phyloP scores from a whole-genome alignment of 1,284 basidiomycete species.

The Peniophora sp. region DNA sequence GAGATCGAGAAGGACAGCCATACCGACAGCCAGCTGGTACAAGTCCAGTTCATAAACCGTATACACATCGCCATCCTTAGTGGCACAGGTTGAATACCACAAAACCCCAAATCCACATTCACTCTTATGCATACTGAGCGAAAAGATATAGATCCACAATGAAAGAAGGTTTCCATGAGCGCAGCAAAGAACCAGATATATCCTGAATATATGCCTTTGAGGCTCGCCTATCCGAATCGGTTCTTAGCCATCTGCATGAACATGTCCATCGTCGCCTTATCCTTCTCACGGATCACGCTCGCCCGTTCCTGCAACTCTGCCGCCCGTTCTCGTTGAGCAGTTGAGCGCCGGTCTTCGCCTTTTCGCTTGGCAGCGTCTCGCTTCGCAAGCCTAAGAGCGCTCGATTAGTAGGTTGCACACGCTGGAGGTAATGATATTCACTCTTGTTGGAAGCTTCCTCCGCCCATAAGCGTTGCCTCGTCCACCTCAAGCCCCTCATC shows the following conservation, averaged over 20 bases:
- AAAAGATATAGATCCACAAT: no score
- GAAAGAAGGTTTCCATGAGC: no score
- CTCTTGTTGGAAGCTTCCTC: slow-evolving; percentile 66
- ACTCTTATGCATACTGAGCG: no score
- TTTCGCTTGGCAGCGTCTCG: slow-evolving; percentile 57
- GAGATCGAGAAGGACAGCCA: no score
- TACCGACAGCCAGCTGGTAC: no score
- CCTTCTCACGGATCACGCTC: slow-evolving; percentile 55
- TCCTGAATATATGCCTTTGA: no score
- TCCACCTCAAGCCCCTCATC: slow-evolving; percentile 64
- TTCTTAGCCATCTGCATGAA: slow-evolving; percentile 73
- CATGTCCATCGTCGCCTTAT: slow-evolving; percentile 79
- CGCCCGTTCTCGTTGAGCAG: slow-evolving; percentile 36
- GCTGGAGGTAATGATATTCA: slow-evolving; percentile 26
- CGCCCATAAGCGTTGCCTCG: slow-evolving; percentile 63
- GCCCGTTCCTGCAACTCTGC: slow-evolving; percentile 44
- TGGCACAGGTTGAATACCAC: no score
- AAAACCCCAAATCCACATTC: no score
- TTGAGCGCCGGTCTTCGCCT: slow-evolving; percentile 39
- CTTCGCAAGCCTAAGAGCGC: slow-evolving; percentile 46
- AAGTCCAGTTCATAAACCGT: no score
- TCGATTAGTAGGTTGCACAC: neutral
- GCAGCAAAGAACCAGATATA: no score
- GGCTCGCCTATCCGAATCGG: slow-evolving; percentile 45
- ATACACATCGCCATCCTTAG: no score